A percentile compares a stretch with the other conserved stretches of the same genome.
Conservation (phyloP, 192 early-diverging fungal species). For the Phycomyces nitens region DNA sequence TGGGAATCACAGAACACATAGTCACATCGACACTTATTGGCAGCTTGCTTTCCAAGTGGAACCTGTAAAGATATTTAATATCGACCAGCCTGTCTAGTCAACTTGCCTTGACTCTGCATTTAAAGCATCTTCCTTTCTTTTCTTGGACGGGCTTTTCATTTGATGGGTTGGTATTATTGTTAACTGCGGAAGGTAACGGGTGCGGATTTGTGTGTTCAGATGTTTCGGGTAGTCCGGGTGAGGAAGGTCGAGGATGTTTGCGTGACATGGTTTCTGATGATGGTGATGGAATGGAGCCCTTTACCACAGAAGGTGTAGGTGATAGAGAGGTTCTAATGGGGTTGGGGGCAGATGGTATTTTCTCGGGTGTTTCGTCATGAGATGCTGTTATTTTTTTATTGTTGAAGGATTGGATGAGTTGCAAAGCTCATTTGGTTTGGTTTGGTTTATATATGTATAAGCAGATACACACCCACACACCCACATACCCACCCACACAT, state of each 20-base stretch:
- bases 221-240: slow-evolving; percentile 3
- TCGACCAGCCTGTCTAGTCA: no score
- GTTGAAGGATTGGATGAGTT: no score
- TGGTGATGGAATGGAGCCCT: background rate
- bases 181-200: background rate
- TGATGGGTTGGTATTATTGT: background rate
- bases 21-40: slow-evolving; percentile 76
- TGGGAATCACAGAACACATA: slow-evolving; percentile 78
- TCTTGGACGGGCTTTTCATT: slow-evolving; percentile 51
- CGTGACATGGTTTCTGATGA: background rate
- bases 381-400: no score
- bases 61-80: no score
- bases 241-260: slow-evolving; percentile 13
- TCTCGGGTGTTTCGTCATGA: no score
- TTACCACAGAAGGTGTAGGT: background rate
- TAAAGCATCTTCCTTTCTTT: slow-evolving; percentile 70
- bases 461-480: no score
- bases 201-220: background rate
- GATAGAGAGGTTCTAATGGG: no score
- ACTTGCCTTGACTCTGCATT: slow-evolving; percentile 60
- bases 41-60: slow-evolving; percentile 71
- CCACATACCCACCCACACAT: no score
- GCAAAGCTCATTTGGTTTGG: no score
- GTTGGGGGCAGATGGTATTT: no score
- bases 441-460: no score